phyloP scores from a whole-genome alignment of 371 early-diverging fungal genomes.

The Amoeboaphelidium protococcarum region DNA sequence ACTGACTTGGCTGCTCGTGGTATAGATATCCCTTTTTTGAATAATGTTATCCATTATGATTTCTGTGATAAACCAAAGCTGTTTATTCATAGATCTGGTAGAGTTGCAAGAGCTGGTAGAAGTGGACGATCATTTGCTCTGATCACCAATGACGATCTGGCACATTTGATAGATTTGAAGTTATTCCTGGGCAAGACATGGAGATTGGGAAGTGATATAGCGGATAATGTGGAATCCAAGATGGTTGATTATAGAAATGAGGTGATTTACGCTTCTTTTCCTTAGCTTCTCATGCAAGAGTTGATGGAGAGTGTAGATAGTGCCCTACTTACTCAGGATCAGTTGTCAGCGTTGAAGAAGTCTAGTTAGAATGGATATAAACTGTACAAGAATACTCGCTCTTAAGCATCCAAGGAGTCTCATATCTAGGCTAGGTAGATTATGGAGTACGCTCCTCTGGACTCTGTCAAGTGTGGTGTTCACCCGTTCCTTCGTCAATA shows the following conservation, averaged over 20 bases:
- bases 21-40: slow-evolving; percentile 91
- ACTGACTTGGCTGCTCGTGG: slow-evolving; percentile 99
- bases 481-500: slow-evolving; percentile 33
- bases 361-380: slow-evolving; percentile 57
- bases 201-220: slow-evolving; percentile 18
- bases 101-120: slow-evolving; percentile 87
- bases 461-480: slow-evolving; percentile 15
- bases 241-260: slow-evolving; percentile 50
- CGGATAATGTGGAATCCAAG: slow-evolving; percentile 12
- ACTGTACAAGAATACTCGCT: slow-evolving; percentile 50
- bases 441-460: slow-evolving; percentile 19
- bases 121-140: slow-evolving; percentile 77
- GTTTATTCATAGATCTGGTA: slow-evolving; percentile 94
- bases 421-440: slow-evolving; percentile 63
- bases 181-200: slow-evolving; percentile 57
- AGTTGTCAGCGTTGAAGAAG: slow-evolving; percentile 28
- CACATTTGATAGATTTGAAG: slow-evolving; percentile 71
- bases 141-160: slow-evolving; percentile 62
- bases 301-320: slow-evolving; percentile 74
- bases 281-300: slow-evolving; percentile 55
- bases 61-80: slow-evolving; percentile 78
- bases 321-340: slow-evolving; percentile 39
- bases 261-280: slow-evolving; percentile 49
- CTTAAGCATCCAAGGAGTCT: slow-evolving; percentile 41
- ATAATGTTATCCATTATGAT: slow-evolving; percentile 92